Evolutionary conservation across 495 filamentous ascomycete genomes (phyloP).

Genomic region (Neurospora sp.): DNA sequence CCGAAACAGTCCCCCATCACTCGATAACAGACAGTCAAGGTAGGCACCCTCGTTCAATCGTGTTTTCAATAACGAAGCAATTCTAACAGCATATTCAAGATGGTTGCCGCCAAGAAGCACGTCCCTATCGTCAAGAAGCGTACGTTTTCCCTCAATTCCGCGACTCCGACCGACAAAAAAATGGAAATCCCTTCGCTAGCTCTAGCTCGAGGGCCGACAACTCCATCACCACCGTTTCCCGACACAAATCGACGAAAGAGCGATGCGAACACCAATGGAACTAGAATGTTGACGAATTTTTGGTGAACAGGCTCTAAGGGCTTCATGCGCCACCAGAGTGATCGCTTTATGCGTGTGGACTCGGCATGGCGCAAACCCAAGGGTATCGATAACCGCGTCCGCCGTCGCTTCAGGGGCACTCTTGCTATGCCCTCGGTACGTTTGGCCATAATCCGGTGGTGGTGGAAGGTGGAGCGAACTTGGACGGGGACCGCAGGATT

Average conservation of each 20-base stretch:
- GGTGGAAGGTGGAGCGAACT: not conserved
- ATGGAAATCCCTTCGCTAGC: slow-evolving; percentile 5
- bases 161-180: slow-evolving; percentile 9
- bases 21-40: slow-evolving; percentile 38
- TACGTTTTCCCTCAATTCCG: slow-evolving; percentile 42
- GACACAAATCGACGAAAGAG: not conserved
- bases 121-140: slow-evolving; percentile 99
- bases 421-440: slow-evolving; percentile 97
- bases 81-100: slow-evolving; percentile 47
- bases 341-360: slow-evolving; percentile 84
- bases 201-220: not conserved
- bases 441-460: slow-evolving; percentile 13
- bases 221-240: not conserved
- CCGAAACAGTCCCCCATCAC: slow-evolving; percentile 28
- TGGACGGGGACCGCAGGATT: not conserved
- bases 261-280: slow-evolving; percentile 4
- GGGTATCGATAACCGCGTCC: slow-evolving; percentile 85
- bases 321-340: slow-evolving; percentile 94
- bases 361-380: slow-evolving; percentile 96
- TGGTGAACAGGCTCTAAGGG: slow-evolving; percentile 61
- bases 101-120: slow-evolving; percentile 98
- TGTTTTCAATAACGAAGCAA: slow-evolving; percentile 1
- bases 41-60: slow-evolving; percentile 15
- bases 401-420: slow-evolving; percentile 87
- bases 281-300: slow-evolving; percentile 13